Evolutionary conservation across 768 basidiomycete genomes (phyloP), one percentile per base, ranked within the genome.

Genomic region (Suillus spraguei): DNA sequence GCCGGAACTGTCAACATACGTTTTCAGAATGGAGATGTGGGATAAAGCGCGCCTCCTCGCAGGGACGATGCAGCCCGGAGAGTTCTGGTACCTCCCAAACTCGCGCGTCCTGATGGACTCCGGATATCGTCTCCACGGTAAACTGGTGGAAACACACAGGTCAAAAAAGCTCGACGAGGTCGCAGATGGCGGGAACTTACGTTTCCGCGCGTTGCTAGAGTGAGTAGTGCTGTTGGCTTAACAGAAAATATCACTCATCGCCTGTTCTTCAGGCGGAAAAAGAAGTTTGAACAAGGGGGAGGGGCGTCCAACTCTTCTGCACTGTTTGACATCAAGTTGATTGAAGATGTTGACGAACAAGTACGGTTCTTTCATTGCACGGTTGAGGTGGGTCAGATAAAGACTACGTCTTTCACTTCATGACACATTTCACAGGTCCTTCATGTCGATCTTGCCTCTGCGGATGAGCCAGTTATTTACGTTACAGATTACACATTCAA

Each of bases 401-500:
- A 39, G 38, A 22, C n/a, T 59, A 28, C 6, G n/a, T 24, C 36
- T 35, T 20, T 32, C 11, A 41, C 59, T 13, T 56, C 50, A 24
- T 64, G 44, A 28, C 16, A 44, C 28, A 60, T 49, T 33, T 38
- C 60, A 16, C 62, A 89, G 88, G 71, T 88, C 39, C 72, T 90
- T 4, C 78, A 81, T 63, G 64, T 78, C 22, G 74, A 75, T 14
- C 65, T 72, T 22, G 74, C 77, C 50, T 67, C 76, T 20, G 66
- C 71, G 36, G 71, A 76, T 33, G 70, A 71, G 32, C 72, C 80
- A 5, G 79, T 75, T 56, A 71, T 90, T 44, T 87, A 83, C 64
- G 83, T 87, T 38, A 90, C 88, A 9, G 90, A 91, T 71, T 91
- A 89, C 68, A 88, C 88, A 2, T 70, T 75, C 4, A 81, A 87